These are phyloP conservation scores for Thalassiosira exigua DNA, from an alignment of 352 stramenopile species.

Conservation along the genomic window DNA sequence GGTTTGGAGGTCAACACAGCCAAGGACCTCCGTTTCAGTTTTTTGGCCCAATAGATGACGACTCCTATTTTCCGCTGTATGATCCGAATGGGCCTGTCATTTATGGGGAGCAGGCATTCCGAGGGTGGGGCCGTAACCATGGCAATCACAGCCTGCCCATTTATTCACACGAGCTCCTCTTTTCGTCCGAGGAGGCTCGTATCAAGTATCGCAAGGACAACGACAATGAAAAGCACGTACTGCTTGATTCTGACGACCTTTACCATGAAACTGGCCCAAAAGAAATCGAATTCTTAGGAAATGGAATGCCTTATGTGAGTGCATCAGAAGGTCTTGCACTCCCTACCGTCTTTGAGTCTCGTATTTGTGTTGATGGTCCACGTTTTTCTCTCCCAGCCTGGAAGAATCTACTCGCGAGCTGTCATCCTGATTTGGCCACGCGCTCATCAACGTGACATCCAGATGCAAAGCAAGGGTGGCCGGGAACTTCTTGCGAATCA, in stretches of 20 bases:
- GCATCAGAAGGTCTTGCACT: neutral
- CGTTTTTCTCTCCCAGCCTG: no score
- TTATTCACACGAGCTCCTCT: constrained; percentile 39
- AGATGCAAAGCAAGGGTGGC: constrained; percentile 21
- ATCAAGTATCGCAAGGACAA: constrained; percentile 19
- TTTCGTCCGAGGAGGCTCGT: constrained; percentile 26
- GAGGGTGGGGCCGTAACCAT: neutral
- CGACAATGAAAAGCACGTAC: constrained; percentile 17
- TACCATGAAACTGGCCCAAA: no score
- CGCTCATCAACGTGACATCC: constrained; percentile 13
- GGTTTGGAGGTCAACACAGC: constrained; percentile 16
- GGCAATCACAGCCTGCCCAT: constrained; percentile 33
- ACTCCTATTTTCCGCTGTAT: neutral
- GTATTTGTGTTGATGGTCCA: no score
- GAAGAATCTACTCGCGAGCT: constrained; percentile 21
- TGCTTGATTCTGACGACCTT: no score
- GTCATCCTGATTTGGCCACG: constrained; percentile 34
- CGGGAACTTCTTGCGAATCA: no score
- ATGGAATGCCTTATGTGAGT: constrained; percentile 16
- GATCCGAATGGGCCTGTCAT: neutral
- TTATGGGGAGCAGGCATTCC: constrained; percentile 26
- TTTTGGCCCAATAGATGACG: neutral
- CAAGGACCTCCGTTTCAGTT: constrained; percentile 23
- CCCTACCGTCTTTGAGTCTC: no score
- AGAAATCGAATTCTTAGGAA: no score